Conservation (phyloP, 1,284 basidiomycete species). For the Rhodotorula glutinis region DNA sequence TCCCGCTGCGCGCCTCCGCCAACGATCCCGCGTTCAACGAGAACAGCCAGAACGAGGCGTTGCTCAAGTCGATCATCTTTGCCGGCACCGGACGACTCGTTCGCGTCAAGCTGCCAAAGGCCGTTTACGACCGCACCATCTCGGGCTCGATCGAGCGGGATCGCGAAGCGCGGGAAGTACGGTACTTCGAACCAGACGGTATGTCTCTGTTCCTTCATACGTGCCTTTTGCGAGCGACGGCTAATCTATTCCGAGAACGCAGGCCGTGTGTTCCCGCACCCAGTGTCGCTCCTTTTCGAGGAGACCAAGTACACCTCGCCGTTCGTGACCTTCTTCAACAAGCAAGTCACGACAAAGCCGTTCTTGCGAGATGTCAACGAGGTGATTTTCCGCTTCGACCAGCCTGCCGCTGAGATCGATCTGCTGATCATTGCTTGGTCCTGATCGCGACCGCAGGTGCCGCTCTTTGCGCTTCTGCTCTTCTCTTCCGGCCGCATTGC, state of each 20-base stretch:
- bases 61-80: conserved; percentile 75
- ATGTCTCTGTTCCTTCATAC: neutral
- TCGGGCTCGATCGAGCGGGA: conserved; percentile 76
- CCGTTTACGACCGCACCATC: conserved; percentile 76
- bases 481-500: conserved; percentile 72
- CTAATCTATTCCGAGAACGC: neutral
- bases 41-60: conserved; percentile 59
- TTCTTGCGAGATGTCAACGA: conserved; percentile 86
- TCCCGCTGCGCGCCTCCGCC: conserved; percentile 22
- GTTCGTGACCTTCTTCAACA: conserved; percentile 78
- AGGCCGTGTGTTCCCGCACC: conserved; percentile 74
- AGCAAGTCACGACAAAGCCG: conserved; percentile 77
- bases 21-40: conserved; percentile 26
- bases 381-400: conserved; percentile 51
- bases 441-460: conserved; percentile 56
- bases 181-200: conserved; percentile 63
- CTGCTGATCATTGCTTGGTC: too few species aligned
- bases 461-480: conserved; percentile 75
- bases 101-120: conserved; percentile 68
- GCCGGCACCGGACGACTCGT: conserved; percentile 56
- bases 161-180: conserved; percentile 75
- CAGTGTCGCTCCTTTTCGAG: conserved; percentile 75
- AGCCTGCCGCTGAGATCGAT: too few species aligned
- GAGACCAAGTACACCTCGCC: conserved; percentile 67
- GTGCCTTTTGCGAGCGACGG: conserved; percentile 36